Evolutionary conservation across 2,329 filamentous ascomycete species (phyloP).

Genomic region (Neonectria faginata): DNA sequence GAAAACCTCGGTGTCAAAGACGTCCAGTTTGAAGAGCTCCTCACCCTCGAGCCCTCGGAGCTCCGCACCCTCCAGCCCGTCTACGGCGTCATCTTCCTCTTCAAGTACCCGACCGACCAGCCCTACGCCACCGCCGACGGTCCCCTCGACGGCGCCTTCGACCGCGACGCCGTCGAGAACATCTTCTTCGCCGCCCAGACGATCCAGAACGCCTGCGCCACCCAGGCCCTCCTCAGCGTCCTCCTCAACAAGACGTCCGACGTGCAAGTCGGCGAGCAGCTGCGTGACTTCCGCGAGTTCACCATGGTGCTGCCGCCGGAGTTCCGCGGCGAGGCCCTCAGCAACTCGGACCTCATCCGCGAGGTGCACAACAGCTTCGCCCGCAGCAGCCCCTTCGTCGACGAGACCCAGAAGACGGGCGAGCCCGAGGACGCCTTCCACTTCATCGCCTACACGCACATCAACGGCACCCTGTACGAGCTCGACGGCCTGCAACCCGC

Average conservation of each 20-base stretch:
- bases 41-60: conserved; percentile 83
- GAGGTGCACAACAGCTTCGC: conserved; percentile 93
- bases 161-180: conserved; percentile 77
- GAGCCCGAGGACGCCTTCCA: conserved; percentile 93
- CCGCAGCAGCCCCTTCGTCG: conserved; percentile 87
- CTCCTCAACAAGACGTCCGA: conserved; percentile 83
- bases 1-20: conserved; percentile 90
- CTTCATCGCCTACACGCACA: conserved; percentile 93
- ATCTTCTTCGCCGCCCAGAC: conserved; percentile 97
- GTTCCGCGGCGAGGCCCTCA: conserved; percentile 70
- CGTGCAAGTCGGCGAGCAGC: conserved; percentile 77
- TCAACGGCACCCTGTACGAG: conserved; percentile 87
- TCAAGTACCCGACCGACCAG: conserved; percentile 88
- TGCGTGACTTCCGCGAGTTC: conserved; percentile 88
- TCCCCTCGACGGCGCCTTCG: conserved; percentile 85
- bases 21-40: conserved; percentile 96
- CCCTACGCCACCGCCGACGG: conserved; percentile 69
- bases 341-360: conserved; percentile 75
- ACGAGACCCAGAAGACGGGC: conserved; percentile 79
- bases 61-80: conserved; percentile 79
- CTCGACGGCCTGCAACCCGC: conserved; percentile 93
- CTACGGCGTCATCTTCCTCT: conserved; percentile 98
- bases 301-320: conserved; percentile 85
- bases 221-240: conserved; percentile 92
- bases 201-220: conserved; percentile 98